Percentiles rank a stretch among this genome's conserved stretches.
These are phyloP conservation scores for Trichoderma cornu-damae DNA, from an alignment of 2,329 filamentous ascomycete species.

Conservation along the genomic window DNA sequence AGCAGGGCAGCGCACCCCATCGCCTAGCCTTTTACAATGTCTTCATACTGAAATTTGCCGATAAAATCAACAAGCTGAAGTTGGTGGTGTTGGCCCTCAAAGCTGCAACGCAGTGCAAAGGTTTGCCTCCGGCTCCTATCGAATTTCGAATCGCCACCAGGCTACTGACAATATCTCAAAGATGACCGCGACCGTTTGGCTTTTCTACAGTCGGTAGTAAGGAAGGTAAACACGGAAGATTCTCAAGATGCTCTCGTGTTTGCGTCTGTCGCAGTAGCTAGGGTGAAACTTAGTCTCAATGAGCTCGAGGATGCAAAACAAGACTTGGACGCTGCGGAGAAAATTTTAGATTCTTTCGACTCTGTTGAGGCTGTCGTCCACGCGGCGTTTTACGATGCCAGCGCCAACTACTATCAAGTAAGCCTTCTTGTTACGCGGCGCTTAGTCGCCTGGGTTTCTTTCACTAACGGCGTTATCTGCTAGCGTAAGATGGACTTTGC, in stretches of 20 bases:
- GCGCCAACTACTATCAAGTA: constrained; percentile 88
- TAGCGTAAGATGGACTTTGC: constrained; percentile 81
- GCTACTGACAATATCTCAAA: constrained; percentile 35
- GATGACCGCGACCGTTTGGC: constrained; percentile 80
- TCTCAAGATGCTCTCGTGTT: constrained; percentile 96
- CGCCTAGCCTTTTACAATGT: constrained; percentile 87
- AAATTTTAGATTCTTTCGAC: constrained; percentile 85
- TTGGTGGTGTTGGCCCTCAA: constrained; percentile 85
- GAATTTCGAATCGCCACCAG: neutral
- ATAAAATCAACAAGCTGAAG: constrained; percentile 99
- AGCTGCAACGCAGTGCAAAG: constrained; percentile 77
- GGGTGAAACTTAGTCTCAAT: constrained; percentile 74
- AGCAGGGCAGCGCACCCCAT: constrained; percentile 73
- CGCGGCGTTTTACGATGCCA: constrained; percentile 92
- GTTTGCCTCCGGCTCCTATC: constrained; percentile 40
- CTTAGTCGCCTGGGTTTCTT: no score
- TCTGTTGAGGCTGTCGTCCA: constrained; percentile 93
- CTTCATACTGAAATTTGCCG: constrained; percentile 93
- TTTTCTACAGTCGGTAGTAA: constrained; percentile 77
- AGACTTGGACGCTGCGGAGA: constrained; percentile 81
- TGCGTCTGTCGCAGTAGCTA: constrained; percentile 83
- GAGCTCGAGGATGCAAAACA: constrained; percentile 78
- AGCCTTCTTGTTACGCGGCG: neutral
- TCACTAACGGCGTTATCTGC: neutral
- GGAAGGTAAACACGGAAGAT: constrained; percentile 84